Base-by-base conservation (phyloP, 768 basidiomycete species). In the Trametes cubensis region DNA sequence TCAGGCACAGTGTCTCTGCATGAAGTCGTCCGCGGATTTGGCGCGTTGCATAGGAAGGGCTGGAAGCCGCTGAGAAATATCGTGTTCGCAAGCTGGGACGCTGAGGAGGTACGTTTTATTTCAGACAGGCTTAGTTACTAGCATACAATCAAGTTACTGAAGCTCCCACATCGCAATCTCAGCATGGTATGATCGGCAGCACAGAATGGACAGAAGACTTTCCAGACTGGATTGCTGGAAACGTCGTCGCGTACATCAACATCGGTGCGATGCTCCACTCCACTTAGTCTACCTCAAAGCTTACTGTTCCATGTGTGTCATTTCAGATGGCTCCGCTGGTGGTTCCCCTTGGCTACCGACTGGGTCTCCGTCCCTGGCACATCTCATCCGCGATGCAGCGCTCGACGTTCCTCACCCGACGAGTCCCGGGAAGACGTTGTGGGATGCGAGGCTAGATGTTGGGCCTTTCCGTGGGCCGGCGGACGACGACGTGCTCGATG, bases 131-230 rank as follows among this genome's bases (percentile, higher is more conserved):
- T 34, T 10, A 13, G 21, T 28, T n/a, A n/a, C n/a, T n/a, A n/a
- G n/a, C 4, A 11, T 34, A 11, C 21, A 4, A 6, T 23, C 20
- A 47, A 6, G 7, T 25, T 5, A 7, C 34, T 34, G 10, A 34
- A 34, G 11, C 34, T 25, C 23, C 23, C 26, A 17, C 5, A 28
- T 49, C 3, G 25, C 6, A 18, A 38, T 28, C 54, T 11, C 65
- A 82, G 82, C 82, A 83, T 55, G 91, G 90, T 26, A 81, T 94
- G 44, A 71, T 92, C 40, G 95, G 95, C 38, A 90, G 87, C 69
- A 95, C 92, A 5, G 96, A 98, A 75, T 96, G 89, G 83, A 93
- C 87, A 0, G 96, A 98, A 72, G 96, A 98, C 72, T 98, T 96
- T 71, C 71, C 86, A 0, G 80, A 84, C 14, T 96, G 90, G 86